These are phyloP conservation scores for Quercus phellos DNA, from an alignment of 331 rosid species.

Conservation along the genomic window DNA sequence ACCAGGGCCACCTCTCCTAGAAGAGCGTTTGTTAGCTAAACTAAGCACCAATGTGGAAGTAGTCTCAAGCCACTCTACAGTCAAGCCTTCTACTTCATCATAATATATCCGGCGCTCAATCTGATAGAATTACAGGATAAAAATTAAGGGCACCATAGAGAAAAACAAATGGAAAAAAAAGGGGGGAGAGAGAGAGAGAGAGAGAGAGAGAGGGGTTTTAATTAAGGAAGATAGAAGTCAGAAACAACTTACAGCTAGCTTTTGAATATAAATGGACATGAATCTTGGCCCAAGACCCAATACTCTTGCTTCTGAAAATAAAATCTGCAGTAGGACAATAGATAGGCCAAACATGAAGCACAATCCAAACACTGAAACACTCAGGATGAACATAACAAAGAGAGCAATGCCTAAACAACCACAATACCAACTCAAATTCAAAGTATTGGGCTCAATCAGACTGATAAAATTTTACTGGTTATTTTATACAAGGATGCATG, in stretches of 20 bases:
- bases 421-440: not conserved
- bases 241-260: conserved; percentile 44
- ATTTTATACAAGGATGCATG: not conserved
- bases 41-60: conserved; percentile 80
- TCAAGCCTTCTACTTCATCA: conserved; percentile 77
- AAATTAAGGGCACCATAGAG: not conserved
- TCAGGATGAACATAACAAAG: not conserved
- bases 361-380: not conserved
- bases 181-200: not conserved
- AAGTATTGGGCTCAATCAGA: not conserved
- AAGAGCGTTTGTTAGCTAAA: conserved; percentile 41
- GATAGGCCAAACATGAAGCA: conserved; percentile 13
- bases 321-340: conserved; percentile 43
- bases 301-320: conserved; percentile 78
- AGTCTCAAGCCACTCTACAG: conserved; percentile 75
- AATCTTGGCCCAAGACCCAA: conserved; percentile 87
- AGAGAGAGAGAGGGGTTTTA: not conserved
- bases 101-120: conserved; percentile 82
- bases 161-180: not conserved
- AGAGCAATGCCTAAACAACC: not conserved
- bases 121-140: conserved; percentile 30
- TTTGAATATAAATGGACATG: conserved; percentile 82
- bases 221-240: not conserved
- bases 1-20: conserved; percentile 47
- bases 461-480: not conserved